Base-by-base conservation (phyloP, 139 green algal species). In the Chlamydomonas incerta region DNA sequence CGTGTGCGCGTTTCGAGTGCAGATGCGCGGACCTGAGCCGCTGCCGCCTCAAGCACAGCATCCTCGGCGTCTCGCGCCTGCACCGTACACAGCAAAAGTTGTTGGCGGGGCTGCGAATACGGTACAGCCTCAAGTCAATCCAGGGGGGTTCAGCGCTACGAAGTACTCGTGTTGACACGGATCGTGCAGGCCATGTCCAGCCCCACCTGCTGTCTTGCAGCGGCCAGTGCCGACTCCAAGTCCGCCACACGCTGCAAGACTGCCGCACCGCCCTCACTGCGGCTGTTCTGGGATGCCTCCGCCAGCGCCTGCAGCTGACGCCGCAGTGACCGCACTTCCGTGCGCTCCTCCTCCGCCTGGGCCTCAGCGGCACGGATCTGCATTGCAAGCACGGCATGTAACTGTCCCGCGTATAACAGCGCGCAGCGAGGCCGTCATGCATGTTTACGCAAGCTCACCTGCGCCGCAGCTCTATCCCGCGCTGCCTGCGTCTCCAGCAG, bases 261-360 rank as follows among this genome's bases (percentile, higher is more conserved):
- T 33, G 33, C 13, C 23, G 47, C 67, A 0, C 50, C 67, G 3
- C 34, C 80, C 14, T 50, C 47, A 21, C 67, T 50, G 31, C 47
- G 29, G 34, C 67, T 70, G 0, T 33, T 2, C 1, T 24, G 41
- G 41, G 6, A 5, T 50, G 41, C 41, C 41, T 50, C 41, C 41
- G 41, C 41, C 41, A 50, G 33, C 2, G 67, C 67, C 10, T 57
- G 67, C 47, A 85, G 50, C 67, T 85, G 80, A 0, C 67, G 46
- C 28, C 80, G 80, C 31, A 85, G 33, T 3, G 80, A 85, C 80
- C 70, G 67, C 1, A n/a, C 67, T 31, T 85, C 80, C 3, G 80
- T 47, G 13, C 50, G 50, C 67, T 76, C 80, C 50, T 85, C 80
- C 3, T 28, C 67, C 33, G 77, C 34, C 24, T 46, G 66, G 33